Base-by-base conservation (phyloP, 1,284 basidiomycete genomes). In the Gymnopus androsaceus region DNA sequence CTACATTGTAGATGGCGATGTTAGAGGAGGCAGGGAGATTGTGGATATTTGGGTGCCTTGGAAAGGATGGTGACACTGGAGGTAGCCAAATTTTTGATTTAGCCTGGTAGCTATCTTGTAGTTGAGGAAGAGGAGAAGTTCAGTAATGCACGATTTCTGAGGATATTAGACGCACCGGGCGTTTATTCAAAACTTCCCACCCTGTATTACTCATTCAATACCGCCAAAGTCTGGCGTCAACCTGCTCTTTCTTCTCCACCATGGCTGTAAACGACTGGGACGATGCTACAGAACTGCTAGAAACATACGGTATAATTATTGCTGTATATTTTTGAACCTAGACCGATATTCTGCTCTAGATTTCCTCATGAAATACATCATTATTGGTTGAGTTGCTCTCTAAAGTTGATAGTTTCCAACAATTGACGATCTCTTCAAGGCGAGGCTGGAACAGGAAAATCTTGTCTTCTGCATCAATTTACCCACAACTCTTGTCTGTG, bases 291-390 rank as follows among this genome's bases (percentile, higher is more conserved):
- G 94, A 97, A 72, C 83, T 97, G 46, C 73, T 95, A 59, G 94
- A 96, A 75, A 93, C 94, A 55, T 97, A 97, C 71, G 94, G 94
- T 94, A 49, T 45, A 82, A 59, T 50, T 59, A 65, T 40, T 49
- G 33, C 14, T 36, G 19, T 25, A 19, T 11, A 38, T 41, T 58
- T 36, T 7, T 30, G 41, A 38, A 47, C 51, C 54, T 36, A 40
- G 31, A 56, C 61, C 61, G 51, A 59, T 48, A 47, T 49, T 25
- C 50, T 25, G 23, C 38, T 57, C 51, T 69, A 96, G 95, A 98
- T 76, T 98, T 96, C 72, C 82, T 98, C 62, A 91, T 98, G 85
- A 98, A 98, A 76, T 94, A 94, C 74, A 97, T 98, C 68, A 85
- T 98, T 64, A 94, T 98, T 65, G 95, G 94, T 93, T 65, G 52